Base-by-base conservation (phyloP, 106 monocot genomes). In the Amphibolis antarctica region DNA sequence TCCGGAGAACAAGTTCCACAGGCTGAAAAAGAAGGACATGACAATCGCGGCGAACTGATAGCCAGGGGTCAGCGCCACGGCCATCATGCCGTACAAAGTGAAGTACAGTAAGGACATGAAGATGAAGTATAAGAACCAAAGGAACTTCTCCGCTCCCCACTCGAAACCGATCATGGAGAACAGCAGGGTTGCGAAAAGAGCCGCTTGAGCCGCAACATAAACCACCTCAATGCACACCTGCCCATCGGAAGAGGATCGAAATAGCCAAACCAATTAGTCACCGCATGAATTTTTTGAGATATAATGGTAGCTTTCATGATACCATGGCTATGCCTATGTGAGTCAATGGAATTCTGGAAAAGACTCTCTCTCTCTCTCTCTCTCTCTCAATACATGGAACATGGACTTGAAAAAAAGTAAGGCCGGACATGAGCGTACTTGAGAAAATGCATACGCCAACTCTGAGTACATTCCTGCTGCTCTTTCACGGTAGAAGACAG, bases 391-490 rank as follows among this genome's bases (percentile, higher is more conserved):
- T 4, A 25, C 46, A 52, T 22, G 18, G 5, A 45, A 27, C 1
- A 52, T 36, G 44, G 36, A 10, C 15, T 0, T 10, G 30, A 1
- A 4, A 36, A n/a, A n/a, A n/a, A n/a, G n/a, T 36, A 36, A 36
- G 4, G 36, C 36, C 36, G 7, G 36, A 36, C 7, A 36, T 36
- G 12, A 17, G 45, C 47, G 75, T 80, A 89, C 96, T 78, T 86
- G 96, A 72, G 84, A 81, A 79, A 96, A 84, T 53, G 96, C 90
- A 65, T 86, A 90, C 15, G 96, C 59, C 65, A 96, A 60, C 13
- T 83, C 60, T 17, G 96, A 90, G 80, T 82, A 96, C 94, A 96
- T 89, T 42, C 94, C 86, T 31, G 89, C 94, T 11, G 89, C 94
- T 67, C 73, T 86, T 75, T 96, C 96, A 4, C 96, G 83, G 48